A percentile compares a stretch with the other conserved stretches of the same genome.
Conservation (phyloP, 2,329 filamentous ascomycete genomes). For the Hypoxylon sp. region DNA sequence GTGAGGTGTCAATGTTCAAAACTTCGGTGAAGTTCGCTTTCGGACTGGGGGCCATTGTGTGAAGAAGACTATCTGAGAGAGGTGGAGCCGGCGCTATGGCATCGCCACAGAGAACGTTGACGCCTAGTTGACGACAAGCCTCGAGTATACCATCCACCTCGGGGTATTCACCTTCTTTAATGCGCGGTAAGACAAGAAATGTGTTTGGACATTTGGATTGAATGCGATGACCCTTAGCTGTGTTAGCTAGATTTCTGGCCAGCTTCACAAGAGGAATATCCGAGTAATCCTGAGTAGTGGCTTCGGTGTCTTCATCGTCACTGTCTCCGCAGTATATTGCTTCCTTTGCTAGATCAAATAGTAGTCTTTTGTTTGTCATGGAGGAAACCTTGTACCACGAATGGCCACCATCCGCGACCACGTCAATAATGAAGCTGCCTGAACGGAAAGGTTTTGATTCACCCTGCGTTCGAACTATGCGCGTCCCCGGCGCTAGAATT, state of each 20-base stretch:
- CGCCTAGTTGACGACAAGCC: constrained; percentile 49
- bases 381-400: constrained; percentile 55
- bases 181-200: constrained; percentile 51
- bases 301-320: constrained; percentile 43
- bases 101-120: constrained; percentile 48
- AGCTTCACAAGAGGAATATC: constrained; percentile 54
- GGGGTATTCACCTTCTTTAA: constrained; percentile 47
- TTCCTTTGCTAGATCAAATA: constrained; percentile 55
- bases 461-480: constrained; percentile 51
- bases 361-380: constrained; percentile 52
- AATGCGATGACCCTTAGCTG: constrained; percentile 51
- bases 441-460: constrained; percentile 47
- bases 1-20: constrained; percentile 76
- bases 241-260: constrained; percentile 47
- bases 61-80: constrained; percentile 46
- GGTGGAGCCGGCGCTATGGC: constrained; percentile 39
- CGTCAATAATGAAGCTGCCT: constrained; percentile 49
- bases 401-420: constrained; percentile 52
- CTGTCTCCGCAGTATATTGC: constrained; percentile 52
- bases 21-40: constrained; percentile 46
- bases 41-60: constrained; percentile 51
- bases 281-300: constrained; percentile 35
- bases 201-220: constrained; percentile 46
- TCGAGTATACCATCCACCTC: constrained; percentile 51
- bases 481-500: constrained; percentile 51